Evolutionary conservation across 2,329 filamentous ascomycete species (phyloP), one percentile per base, ranked within the genome.

Genomic region (Lasiodiplodia hormozganensis): DNA sequence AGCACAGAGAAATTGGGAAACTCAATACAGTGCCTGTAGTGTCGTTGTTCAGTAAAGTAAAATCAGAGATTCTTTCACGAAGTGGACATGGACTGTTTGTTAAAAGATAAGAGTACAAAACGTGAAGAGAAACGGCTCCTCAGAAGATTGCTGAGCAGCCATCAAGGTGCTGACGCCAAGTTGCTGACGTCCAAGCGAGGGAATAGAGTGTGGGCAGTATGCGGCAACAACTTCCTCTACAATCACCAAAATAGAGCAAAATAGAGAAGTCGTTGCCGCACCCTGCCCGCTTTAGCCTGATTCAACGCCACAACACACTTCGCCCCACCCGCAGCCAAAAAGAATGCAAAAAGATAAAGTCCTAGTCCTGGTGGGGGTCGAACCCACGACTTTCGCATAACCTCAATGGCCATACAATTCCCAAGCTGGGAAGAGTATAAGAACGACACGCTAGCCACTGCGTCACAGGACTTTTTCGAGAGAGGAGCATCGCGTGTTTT

Each of bases 341-440:
- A 47, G 38, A 57, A 49, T 1, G 56, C 51, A 49, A 66, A 66
- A 64, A 52, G 28, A 68, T 64, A 65, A 69, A 72, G 70, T 69
- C 70, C 54, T 76, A 74, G 70, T 73, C 76, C 77, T 75, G 74
- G 75, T 72, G 76, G 76, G 76, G 73, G 69, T 79, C 73, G 77
- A 79, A 78, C 77, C 76, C 76, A 72, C 76, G 76, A 79, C 76
- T 77, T 78, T 78, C 77, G 77, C 76, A 78, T 78, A 70, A 71
- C 76, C 76, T 71, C 71, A 73, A 70, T 66, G 53, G 67, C 73
- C 75, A 77, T 75, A 75, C 70, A 71, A 28, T 71, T 70, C 67
- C 67, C 52, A 21, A 14, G 67, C 54, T 70, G 67, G 70, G 73
- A 73, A 72, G 65, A 73, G 74, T 78, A 79, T 79, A 79, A 79